Evolutionary conservation across 306 rosid species (phyloP), one percentile per base, ranked within the genome.

Genomic region (Dalbergia oliveri): DNA sequence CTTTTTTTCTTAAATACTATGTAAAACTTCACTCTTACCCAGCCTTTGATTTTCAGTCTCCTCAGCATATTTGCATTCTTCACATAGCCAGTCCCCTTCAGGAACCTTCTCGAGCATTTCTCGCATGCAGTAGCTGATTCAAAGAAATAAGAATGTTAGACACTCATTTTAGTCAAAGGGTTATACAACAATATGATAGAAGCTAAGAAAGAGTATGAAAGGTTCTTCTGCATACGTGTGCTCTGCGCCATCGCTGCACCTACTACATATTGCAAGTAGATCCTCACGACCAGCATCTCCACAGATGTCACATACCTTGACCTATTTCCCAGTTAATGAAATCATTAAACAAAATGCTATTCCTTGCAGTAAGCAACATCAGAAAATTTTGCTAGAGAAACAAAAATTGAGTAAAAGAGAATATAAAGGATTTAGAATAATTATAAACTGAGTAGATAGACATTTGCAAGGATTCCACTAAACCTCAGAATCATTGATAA

Each of bases 201-300:
- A 63, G 12, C 61, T 66, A 60, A 72, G 37, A 75, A 35, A 31
- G 15, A 54, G 21, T n/a, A 19, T 69, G 18, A 57, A 72, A 84
- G 72, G 23, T 53, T 68, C 49, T 66, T 70, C 65, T 54, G 76
- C 97, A 85, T 87, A 94, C 98, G 86, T 93, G 86, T 94, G 98
- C 69, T 94, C 98, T 51, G 98, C 98, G n/a, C 98, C 98, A 75
- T 94, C 98, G 39, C 88, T 90, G 83, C 98, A 94, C 84, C 92
- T 88, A 83, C 94, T 82, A 87, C 98, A 94, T 50, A 88, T 88
- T 79, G 95, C 98, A 79, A 94, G 98, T 79, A 78, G 61, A 69
- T 92, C 91, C 73, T 92, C 97, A 18, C 94, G 97, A 67, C 98
- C 98, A 63, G 98, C 89, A 81, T 94, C 98, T 75, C 98, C 98